Evolutionary conservation across 768 basidiomycete species (phyloP).

Genomic region (Mycena rebaudengoi): DNA sequence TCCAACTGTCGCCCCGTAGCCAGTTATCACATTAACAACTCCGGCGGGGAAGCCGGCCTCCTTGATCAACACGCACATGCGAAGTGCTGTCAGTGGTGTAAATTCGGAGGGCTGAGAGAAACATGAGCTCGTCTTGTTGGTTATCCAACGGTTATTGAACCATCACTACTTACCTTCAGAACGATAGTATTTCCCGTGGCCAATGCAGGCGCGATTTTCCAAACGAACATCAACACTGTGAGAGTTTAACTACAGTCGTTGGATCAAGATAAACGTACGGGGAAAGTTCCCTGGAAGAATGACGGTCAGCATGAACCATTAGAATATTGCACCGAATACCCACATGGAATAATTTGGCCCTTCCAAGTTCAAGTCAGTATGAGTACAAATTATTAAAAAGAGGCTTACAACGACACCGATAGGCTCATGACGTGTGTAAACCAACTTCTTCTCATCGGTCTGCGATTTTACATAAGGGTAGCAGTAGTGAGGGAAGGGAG

Average conservation of each 20-base stretch:
- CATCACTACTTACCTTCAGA: slow-evolving; percentile 54
- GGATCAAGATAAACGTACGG: slow-evolving; percentile 35
- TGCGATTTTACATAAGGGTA: slow-evolving; percentile 3
- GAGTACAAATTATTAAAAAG: not conserved
- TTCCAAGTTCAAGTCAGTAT: not conserved
- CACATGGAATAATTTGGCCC: slow-evolving; percentile 42
- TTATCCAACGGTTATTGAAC: no score
- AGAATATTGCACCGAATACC: not conserved
- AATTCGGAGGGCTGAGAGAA: slow-evolving; percentile 69
- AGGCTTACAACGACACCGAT: slow-evolving; percentile 52
- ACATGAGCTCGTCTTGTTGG: not conserved
- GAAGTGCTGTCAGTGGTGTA: slow-evolving; percentile 76
- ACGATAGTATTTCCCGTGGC: slow-evolving; percentile 84
- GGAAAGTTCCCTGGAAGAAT: slow-evolving; percentile 71
- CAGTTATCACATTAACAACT: slow-evolving; percentile 79
- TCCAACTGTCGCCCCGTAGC: slow-evolving; percentile 76
- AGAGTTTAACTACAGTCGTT: slow-evolving; percentile 10
- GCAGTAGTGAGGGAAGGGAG: not conserved
- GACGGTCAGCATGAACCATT: no score
- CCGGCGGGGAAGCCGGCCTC: slow-evolving; percentile 85
- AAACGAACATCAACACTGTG: slow-evolving; percentile 66
- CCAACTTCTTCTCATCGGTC: slow-evolving; percentile 57
- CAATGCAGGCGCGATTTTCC: slow-evolving; percentile 86
- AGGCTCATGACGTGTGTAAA: slow-evolving; percentile 71
- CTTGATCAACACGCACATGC: slow-evolving; percentile 60